A percentile compares a stretch with the other conserved stretches of the same genome.
Evolutionary conservation across 1,139 yeast genomes (phyloP).

Genomic region (Saccharomyces hybrid): DNA sequence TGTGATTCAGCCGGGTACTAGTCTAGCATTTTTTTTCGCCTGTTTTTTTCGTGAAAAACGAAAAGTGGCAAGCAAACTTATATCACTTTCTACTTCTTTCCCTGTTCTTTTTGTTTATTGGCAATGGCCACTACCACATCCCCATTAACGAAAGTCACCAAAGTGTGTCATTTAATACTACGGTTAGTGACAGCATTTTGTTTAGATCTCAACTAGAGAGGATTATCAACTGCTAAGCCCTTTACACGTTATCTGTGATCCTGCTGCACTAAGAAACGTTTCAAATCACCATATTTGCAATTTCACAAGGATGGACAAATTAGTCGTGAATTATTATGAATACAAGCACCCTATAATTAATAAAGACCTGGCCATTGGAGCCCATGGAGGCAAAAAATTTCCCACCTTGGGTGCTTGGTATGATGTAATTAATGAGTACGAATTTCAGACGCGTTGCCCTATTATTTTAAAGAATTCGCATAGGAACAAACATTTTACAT

Average conservation of each 20-base stretch:
- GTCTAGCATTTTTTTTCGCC: neutral
- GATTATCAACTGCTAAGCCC: neutral
- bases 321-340: conserved; percentile 28
- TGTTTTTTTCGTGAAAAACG: neutral
- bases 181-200: neutral
- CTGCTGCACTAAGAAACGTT: neutral
- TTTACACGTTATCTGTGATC: neutral
- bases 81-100: conserved; percentile 1
- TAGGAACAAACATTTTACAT: conserved; percentile 31
- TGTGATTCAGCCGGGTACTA: neutral
- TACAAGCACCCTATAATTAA: conserved; percentile 32
- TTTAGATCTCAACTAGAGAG: neutral
- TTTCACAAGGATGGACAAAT: conserved; percentile 2
- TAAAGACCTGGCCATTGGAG: conserved; percentile 22
- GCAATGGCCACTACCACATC: neutral
- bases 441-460: conserved; percentile 32
- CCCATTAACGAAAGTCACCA: conserved; percentile 1
- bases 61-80: neutral
- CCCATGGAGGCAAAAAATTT: conserved; percentile 23
- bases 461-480: conserved; percentile 32
- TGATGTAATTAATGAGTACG: conserved; percentile 31
- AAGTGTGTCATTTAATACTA: conserved; percentile 1
- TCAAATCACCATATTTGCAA: neutral
- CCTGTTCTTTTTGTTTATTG: neutral
- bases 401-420: conserved; percentile 30